Conservation (phyloP, 2,329 filamentous ascomycete species). For the Dactylellina sp. region DNA sequence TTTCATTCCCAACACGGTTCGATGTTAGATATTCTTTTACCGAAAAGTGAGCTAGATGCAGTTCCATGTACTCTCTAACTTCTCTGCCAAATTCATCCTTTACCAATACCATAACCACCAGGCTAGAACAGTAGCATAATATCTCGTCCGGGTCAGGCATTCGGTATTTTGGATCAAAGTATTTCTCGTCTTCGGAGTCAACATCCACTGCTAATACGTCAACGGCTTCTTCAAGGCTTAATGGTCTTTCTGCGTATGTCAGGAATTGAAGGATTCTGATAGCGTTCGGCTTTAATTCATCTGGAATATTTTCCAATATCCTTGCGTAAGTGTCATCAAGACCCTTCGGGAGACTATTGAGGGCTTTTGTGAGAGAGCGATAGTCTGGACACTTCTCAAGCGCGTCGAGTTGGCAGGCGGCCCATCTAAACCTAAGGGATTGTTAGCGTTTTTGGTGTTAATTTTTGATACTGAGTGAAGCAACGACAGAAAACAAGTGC, state of each 20-base stretch:
- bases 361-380: slow-evolving; percentile 39
- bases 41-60: slow-evolving; percentile 31
- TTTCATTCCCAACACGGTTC: slow-evolving; percentile 59
- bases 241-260: slow-evolving; percentile 59
- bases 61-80: slow-evolving; percentile 2
- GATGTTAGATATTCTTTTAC: slow-evolving; percentile 23
- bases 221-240: slow-evolving; percentile 39
- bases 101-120: slow-evolving; percentile 50
- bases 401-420: slow-evolving; percentile 61
- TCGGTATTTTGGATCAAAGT: slow-evolving; percentile 28
- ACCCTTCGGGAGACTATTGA: slow-evolving; percentile 54
- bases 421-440: slow-evolving; percentile 60
- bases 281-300: slow-evolving; percentile 54
- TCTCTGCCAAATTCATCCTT: background rate
- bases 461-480: no score
- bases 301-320: slow-evolving; percentile 59
- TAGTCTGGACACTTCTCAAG: slow-evolving; percentile 58
- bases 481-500: no score
- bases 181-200: slow-evolving; percentile 19
- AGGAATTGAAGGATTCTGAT: slow-evolving; percentile 61
- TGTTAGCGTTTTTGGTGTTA: slow-evolving; percentile 1
- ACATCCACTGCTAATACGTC: slow-evolving; percentile 13
- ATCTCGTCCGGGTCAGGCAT: slow-evolving; percentile 58
- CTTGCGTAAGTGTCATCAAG: slow-evolving; percentile 60
- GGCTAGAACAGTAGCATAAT: slow-evolving; percentile 1